Percentiles rank a stretch among this genome's conserved stretches.
Evolutionary conservation across 2,329 filamentous ascomycete genomes (phyloP).

Genomic region (Colletotrichum camelliae): DNA sequence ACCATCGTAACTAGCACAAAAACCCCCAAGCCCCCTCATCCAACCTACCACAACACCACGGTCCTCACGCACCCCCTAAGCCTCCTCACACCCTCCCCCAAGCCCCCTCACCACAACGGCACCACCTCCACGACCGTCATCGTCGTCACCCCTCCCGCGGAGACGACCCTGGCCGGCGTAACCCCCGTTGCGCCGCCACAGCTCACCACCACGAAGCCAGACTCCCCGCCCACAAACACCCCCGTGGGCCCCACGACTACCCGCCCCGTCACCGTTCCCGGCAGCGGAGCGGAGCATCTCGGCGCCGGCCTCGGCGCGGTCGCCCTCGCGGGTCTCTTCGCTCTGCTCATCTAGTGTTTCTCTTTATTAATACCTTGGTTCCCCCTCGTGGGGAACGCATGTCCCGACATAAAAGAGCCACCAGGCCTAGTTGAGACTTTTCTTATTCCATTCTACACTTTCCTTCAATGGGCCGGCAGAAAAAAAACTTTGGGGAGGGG

Average conservation of each 20-base stretch:
- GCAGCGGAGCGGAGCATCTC: constrained; percentile 41
- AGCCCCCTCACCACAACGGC: not conserved
- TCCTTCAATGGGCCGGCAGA: constrained; percentile 16
- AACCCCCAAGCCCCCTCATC: constrained; percentile 9
- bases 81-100: not conserved
- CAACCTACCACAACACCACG: constrained; percentile 21
- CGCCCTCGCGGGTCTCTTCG: constrained; percentile 42
- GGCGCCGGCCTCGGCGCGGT: constrained; percentile 40
- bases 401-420: not conserved
- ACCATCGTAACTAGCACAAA: constrained; percentile 11
- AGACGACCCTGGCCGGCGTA: not conserved
- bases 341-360: constrained; percentile 27
- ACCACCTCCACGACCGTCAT: constrained; percentile 11
- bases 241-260: constrained; percentile 2
- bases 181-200: not conserved
- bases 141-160: not conserved
- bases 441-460: constrained; percentile 7
- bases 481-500: not conserved
- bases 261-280: constrained; percentile 29
- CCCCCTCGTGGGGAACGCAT: not conserved
- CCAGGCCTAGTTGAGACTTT: not conserved
- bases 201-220: not conserved
- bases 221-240: not conserved
- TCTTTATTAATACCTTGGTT: not conserved
- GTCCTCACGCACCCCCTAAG: not conserved